These are phyloP conservation scores for Neocucurbitaria cava DNA, from an alignment of 2,329 filamentous ascomycete genomes.

Conservation along the genomic window DNA sequence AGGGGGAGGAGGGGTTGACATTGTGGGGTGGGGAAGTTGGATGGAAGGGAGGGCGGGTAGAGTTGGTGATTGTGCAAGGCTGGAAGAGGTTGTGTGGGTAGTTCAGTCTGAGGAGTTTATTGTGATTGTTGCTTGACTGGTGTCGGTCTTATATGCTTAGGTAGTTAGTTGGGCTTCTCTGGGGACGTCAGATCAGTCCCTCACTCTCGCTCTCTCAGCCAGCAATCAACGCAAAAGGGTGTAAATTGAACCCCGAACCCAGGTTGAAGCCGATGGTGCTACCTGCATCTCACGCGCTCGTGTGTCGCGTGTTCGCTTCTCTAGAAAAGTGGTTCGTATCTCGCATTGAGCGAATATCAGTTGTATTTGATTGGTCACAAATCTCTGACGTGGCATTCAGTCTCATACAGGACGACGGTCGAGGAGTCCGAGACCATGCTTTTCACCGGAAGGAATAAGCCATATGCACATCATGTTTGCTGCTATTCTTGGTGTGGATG, in stretches of 20 bases:
- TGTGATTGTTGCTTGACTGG: neutral
- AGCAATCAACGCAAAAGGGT: too few species aligned
- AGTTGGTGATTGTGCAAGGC: too few species aligned
- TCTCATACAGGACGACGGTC: neutral
- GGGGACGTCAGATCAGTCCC: neutral
- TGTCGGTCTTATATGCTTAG: neutral
- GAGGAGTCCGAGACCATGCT: neutral
- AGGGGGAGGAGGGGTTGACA: neutral
- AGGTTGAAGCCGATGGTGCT: neutral
- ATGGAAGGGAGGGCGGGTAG: too few species aligned
- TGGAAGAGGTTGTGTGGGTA: neutral
- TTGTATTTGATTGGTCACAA: neutral
- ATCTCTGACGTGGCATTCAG: neutral
- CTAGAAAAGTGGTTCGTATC: conserved; percentile 1
- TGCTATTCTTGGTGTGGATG: neutral
- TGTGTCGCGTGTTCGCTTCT: neutral
- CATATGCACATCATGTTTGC: neutral
- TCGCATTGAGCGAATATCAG: neutral
- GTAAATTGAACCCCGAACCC: too few species aligned
- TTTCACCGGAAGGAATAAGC: neutral
- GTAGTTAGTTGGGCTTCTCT: too few species aligned
- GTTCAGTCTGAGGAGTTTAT: neutral
- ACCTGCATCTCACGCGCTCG: neutral
- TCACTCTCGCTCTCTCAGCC: too few species aligned
- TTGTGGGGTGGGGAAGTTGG: too few species aligned